Percentiles rank a stretch among this genome's conserved stretches.
phyloP scores from a whole-genome alignment of 2,329 filamentous ascomycete genomes.

The Pyrenophora teres region DNA sequence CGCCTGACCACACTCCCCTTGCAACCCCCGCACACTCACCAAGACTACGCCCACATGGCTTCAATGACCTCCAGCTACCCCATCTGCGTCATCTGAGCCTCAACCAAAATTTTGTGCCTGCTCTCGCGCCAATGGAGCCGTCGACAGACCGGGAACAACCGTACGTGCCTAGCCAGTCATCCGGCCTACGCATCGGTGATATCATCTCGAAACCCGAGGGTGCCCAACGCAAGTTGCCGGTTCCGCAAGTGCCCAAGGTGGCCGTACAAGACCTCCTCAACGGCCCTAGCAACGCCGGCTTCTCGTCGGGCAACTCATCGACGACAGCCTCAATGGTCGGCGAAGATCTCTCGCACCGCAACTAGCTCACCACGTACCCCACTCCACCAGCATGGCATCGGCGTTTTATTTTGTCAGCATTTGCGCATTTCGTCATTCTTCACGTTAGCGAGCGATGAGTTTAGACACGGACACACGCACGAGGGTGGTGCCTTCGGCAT shows the following conservation, averaged over 20 bases:
- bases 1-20: conserved; percentile 97
- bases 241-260: conserved; percentile 88
- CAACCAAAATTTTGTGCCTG: conserved; percentile 62
- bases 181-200: conserved; percentile 82
- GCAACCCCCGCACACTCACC: conserved; percentile 95
- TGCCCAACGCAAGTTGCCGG: conserved; percentile 85
- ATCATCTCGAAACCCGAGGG: conserved; percentile 91
- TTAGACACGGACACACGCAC: conserved; percentile 35
- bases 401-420: conserved; percentile 42
- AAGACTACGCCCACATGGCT: conserved; percentile 76
- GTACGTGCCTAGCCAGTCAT: conserved; percentile 60
- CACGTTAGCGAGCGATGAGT: conserved; percentile 43
- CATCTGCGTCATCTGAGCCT: conserved; percentile 77
- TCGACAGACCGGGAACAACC: conserved; percentile 64
- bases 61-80: conserved; percentile 77
- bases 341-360: conserved; percentile 48
- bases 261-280: conserved; percentile 84
- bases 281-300: conserved; percentile 60
- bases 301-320: conserved; percentile 76
- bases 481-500: conserved; percentile 31
- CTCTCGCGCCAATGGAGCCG: conserved; percentile 73
- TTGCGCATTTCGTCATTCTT: conserved; percentile 28
- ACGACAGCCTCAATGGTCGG: conserved; percentile 78
- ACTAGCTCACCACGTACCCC: conserved; percentile 20
- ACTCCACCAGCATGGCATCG: conserved; percentile 32